Evolutionary conservation across 176 grass and related monocot species (phyloP), one percentile per base, ranked within the genome.

Genomic region (Urochloa ruziziensis): DNA sequence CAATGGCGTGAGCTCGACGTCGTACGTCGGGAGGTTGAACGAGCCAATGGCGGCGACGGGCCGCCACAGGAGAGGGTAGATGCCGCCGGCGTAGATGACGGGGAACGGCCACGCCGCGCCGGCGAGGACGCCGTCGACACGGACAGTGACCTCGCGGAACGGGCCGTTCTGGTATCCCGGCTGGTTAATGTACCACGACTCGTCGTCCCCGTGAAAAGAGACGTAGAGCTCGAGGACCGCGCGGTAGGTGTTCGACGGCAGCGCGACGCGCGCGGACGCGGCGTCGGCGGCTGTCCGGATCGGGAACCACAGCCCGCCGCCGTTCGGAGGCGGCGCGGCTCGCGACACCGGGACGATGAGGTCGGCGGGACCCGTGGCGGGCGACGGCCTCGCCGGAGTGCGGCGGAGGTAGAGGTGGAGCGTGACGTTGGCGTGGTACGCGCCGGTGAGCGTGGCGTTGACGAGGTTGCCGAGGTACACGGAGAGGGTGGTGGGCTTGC

Each of bases 1-100:
- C 40, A 97, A 85, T 0, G 92, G 94, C 2, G 94, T 97, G 61
- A 97, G 83, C 80, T 97, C 94, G 67, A 97, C 67, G 76, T 91
- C 88, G 65, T 97, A 97, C 1, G 89, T 86, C 21, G 94, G 92
- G 4, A 97, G 57, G 42, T 94, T 79, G 82, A 97, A 97, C 10
- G 94, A 97, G 28, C 90, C 90, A 78, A 97, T 94, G 80, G 80
- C 70, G 33, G 94, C 85, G 78, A 97, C 85, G 23, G 94, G 94
- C 23, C 90, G 93, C 94, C 94, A 97, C 5, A 97, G 83, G 47
- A 94, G 87, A 2, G 94, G 94, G 59, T 88, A 82, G 56, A 97
- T 29, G 43, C 94, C 94, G n/a, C 91, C 94, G 16, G 94, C 80
- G 75, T 94, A 92, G 84, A 97, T 87, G 23, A 94, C 91, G 0